These are phyloP conservation scores for Aegilops umbellulata DNA, from an alignment of 176 grass and related monocot species.

Conservation along the genomic window DNA sequence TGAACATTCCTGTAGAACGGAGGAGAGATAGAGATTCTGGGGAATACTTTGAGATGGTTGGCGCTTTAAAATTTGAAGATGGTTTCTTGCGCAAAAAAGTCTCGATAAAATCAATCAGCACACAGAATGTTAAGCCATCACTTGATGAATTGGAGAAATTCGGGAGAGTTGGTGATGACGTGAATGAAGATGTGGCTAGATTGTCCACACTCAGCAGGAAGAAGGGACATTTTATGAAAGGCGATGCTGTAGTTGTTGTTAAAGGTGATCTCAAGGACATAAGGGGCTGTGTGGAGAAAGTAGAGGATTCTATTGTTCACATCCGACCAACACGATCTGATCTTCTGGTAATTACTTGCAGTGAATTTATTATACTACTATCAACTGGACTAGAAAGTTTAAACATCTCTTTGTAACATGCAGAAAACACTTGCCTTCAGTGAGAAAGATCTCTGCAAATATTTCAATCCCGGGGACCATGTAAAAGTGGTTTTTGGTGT, in stretches of 20 bases:
- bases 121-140: constrained; percentile 58
- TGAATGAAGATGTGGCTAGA: constrained; percentile 59
- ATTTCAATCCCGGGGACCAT: constrained; percentile 86
- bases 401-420: constrained; percentile 17
- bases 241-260: constrained; percentile 78
- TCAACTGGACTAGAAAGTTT: background rate
- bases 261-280: constrained; percentile 71
- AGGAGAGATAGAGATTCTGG: constrained; percentile 64
- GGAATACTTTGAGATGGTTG: constrained; percentile 68
- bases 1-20: constrained; percentile 61
- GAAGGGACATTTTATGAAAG: constrained; percentile 86
- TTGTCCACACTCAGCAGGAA: constrained; percentile 83
- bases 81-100: constrained; percentile 76
- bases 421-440: constrained; percentile 75
- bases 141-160: constrained; percentile 92
- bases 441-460: constrained; percentile 73
- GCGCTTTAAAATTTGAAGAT: constrained; percentile 72
- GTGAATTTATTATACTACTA: background rate
- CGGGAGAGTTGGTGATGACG: constrained; percentile 63
- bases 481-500: constrained; percentile 80
- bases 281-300: constrained; percentile 81
- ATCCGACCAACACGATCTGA: constrained; percentile 54
- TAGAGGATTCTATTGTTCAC: constrained; percentile 70
- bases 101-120: constrained; percentile 76
- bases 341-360: constrained; percentile 54